Base-by-base conservation (phyloP, 495 filamentous ascomycete species). In the Trypethelium eluteriae region DNA sequence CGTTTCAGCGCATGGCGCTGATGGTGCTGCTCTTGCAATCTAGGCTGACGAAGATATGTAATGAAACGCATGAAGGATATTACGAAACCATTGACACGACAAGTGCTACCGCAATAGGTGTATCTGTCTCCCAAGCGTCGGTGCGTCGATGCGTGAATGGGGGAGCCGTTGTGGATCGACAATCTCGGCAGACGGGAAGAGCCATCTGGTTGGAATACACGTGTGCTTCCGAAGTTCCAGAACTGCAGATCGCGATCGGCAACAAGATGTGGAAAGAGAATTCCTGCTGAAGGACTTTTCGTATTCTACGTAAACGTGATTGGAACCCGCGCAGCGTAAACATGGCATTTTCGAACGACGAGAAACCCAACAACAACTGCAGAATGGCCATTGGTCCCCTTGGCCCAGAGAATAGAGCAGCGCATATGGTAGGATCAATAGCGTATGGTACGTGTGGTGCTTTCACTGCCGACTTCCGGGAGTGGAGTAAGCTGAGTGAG, bases 141-240 rank as follows among this genome's bases (percentile, higher is more conserved):
- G 25, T 25, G 25, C 25, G 25, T 25, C 25, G 41, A 44, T 44
- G 14, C 34, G 53, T 11, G 11, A 32, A 9, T 59, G 25, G 32
- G 10, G 11, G 10, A 36, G 18, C 53, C 25, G 3, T 36, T 59
- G 7, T 3, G 3, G 53, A 59, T 59, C 53, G 53, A 34, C 53
- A 59, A 59, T 59, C 53, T 59, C 53, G 53, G 53, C 25, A 18
- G 14, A 36, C 53, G 53, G 53, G 53, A 59, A 59, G 25, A 59
- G 14, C 53, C 53, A 59, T 5, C 53, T 36, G 32, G 10, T 2
- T 11, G 16, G 49, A 18, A 59, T 36, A n/a, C 53, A 9, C 32
- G 53, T 18, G 25, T 59, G 14, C 53, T 59, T 59, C 53, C 53
- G 32, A 59, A 59, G 53, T 59, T 59, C 53, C 25, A 59, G 53